Base-by-base conservation (phyloP, 2,329 filamentous ascomycete genomes). In the Colletotrichum paranaense region DNA sequence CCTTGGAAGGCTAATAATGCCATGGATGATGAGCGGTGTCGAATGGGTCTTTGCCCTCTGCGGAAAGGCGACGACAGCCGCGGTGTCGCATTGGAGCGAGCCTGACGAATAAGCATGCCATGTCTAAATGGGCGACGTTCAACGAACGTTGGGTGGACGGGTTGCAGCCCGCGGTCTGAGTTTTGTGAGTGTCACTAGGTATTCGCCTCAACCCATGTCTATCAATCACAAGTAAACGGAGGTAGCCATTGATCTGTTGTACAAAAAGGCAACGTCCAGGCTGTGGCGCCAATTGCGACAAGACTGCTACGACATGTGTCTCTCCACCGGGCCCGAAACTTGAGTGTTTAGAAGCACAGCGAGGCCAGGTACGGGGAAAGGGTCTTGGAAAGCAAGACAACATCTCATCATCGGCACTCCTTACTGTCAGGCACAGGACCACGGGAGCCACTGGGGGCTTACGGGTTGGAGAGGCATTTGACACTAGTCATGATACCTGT, bases 171-270 rank as follows among this genome's bases (percentile, higher is more conserved):
- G 67, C 60, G 32, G 64, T 52, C 53, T 19, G 38, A 42, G 38
- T 42, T 42, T 42, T 42, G 38, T 3, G 38, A 42, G 38, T 19
- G 38, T 42, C 38, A 42, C 14, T 7, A 26, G 26, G 26, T 26
- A 14, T 42, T 42, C 56, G 49, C 55, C 35, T 35, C 28, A 56
- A 26, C 62, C 56, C 67, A 49, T 71, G 60, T 73, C 71, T 66
- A 71, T 70, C 56, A 73, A 73, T 73, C 71, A 73, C 71, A 71
- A 42, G 71, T 73, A 52, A 70, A 71, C 46, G 56, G 56, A 26
- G 56, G 19, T 22, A 62, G 46, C 56, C 71, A 56, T 57, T 24
- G 38, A 12, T 56, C 56, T 38, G 26, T 30, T 55, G 7, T n/a
- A 38, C 49, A 32, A 22, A 19, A 64, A 53, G 35, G 62, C 38